A percentile compares a stretch with the other conserved stretches of the same genome.
Conservation (phyloP, 306 rosid species). For the Chamaecrista fasciculata region DNA sequence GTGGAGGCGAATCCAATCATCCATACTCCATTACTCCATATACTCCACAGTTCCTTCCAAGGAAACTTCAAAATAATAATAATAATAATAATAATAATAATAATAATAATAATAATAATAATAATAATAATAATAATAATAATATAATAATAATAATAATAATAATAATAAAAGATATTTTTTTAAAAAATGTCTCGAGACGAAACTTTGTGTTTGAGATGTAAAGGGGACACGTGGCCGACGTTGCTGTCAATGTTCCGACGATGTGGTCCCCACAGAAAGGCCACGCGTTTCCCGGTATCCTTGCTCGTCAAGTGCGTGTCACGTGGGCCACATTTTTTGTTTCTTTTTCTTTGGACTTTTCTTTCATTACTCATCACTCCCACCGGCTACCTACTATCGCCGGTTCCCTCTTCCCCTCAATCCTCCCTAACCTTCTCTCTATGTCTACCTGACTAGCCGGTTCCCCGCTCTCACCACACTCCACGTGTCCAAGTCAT, state of each 20-base stretch:
- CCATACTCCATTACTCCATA: no score
- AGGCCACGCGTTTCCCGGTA: constrained; percentile 61
- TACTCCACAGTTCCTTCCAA: no score
- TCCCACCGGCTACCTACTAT: constrained; percentile 37
- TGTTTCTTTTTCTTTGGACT: constrained; percentile 26
- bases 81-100: no score
- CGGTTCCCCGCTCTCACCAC: constrained; percentile 13
- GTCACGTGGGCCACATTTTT: constrained; percentile 55
- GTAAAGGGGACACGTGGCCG: constrained; percentile 47
- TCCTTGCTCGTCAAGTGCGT: constrained; percentile 51
- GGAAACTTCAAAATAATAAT: no score
- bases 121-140: no score
- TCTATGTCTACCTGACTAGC: background rate
- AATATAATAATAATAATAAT: no score
- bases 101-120: no score
- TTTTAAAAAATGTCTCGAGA: background rate
- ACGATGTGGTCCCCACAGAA: constrained; percentile 46
- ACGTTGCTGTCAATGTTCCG: constrained; percentile 31
- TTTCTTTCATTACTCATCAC: constrained; percentile 6
- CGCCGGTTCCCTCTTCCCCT: constrained; percentile 13
- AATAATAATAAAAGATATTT: background rate
- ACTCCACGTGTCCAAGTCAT: constrained; percentile 39
- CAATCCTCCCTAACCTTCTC: background rate
- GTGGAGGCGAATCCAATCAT: no score
- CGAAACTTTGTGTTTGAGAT: background rate